These are phyloP conservation scores for Euclidium syriacum DNA, from an alignment of 345 rosid genomes.

Conservation along the genomic window DNA sequence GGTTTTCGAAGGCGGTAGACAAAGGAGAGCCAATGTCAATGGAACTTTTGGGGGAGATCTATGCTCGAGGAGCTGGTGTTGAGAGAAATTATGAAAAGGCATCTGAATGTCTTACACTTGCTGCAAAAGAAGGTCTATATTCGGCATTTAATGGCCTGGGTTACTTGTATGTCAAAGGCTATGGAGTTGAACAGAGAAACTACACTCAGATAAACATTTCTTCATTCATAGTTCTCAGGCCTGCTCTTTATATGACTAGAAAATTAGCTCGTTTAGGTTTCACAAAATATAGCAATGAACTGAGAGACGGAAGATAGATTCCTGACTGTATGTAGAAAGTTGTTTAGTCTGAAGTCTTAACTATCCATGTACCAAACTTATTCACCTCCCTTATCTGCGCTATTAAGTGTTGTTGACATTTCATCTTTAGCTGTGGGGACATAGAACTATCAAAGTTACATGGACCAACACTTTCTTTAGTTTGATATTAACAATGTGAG, in stretches of 20 bases:
- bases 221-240: not conserved
- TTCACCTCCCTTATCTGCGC: not conserved
- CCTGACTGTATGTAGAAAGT: not conserved
- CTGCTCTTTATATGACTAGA: not conserved
- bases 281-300: not conserved
- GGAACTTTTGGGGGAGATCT: conserved; percentile 85
- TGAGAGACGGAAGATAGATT: not conserved
- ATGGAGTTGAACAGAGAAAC: conserved; percentile 81
- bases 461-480: not conserved
- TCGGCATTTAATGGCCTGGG: conserved; percentile 86
- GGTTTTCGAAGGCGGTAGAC: conserved; percentile 75
- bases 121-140: conserved; percentile 55
- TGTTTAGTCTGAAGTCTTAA: too few species aligned
- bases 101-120: conserved; percentile 69
- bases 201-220: conserved; percentile 53
- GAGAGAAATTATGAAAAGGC: conserved; percentile 84
- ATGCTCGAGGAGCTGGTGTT: conserved; percentile 86
- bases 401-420: not conserved
- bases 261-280: not conserved
- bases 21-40: conserved; percentile 76
- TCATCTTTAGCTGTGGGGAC: not conserved
- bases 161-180: conserved; percentile 75
- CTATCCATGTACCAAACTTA: not conserved
- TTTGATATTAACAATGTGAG: not conserved
- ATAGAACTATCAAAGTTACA: not conserved